These are phyloP conservation scores for Beta lomatogona DNA, from an alignment of 179 eudicot species.

Conservation along the genomic window DNA sequence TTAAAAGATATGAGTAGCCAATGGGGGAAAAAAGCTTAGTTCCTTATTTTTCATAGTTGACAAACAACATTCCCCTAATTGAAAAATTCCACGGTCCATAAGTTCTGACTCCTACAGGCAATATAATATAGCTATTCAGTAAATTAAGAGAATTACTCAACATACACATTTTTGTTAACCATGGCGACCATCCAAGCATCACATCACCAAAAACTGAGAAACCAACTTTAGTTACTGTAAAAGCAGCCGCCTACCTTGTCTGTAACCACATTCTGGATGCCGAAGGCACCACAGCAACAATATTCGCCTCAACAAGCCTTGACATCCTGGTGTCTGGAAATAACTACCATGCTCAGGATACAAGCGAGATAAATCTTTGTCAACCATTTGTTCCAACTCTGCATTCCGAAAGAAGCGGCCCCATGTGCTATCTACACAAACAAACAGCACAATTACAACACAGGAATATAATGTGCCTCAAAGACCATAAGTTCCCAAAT, in stretches of 20 bases:
- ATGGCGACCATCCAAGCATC: neutral
- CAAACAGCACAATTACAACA: slow-evolving; percentile 9
- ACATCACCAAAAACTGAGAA: neutral
- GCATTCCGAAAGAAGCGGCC: slow-evolving; percentile 93
- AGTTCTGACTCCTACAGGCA: neutral
- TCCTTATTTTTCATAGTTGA: neutral
- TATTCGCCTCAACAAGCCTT: slow-evolving; percentile 85
- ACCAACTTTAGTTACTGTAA: neutral
- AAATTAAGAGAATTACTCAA: neutral
- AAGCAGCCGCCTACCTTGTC: slow-evolving; percentile 65
- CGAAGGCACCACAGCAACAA: slow-evolving; percentile 91
- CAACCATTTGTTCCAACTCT: slow-evolving; percentile 90
- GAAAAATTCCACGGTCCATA: neutral
- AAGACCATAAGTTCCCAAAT: neutral
- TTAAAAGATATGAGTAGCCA: neutral
- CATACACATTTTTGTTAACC: neutral
- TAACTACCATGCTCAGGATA: slow-evolving; percentile 95
- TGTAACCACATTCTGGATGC: slow-evolving; percentile 92
- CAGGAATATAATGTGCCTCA: slow-evolving; percentile 1
- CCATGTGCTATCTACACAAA: slow-evolving; percentile 89
- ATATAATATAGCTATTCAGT: neutral
- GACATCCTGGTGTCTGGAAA: slow-evolving; percentile 91
- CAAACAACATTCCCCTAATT: neutral
- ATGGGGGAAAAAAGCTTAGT: neutral
- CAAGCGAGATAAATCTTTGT: slow-evolving; percentile 91